These are phyloP conservation scores for Glaciozyma martinii DNA, from an alignment of 768 basidiomycete species.

Conservation along the genomic window DNA sequence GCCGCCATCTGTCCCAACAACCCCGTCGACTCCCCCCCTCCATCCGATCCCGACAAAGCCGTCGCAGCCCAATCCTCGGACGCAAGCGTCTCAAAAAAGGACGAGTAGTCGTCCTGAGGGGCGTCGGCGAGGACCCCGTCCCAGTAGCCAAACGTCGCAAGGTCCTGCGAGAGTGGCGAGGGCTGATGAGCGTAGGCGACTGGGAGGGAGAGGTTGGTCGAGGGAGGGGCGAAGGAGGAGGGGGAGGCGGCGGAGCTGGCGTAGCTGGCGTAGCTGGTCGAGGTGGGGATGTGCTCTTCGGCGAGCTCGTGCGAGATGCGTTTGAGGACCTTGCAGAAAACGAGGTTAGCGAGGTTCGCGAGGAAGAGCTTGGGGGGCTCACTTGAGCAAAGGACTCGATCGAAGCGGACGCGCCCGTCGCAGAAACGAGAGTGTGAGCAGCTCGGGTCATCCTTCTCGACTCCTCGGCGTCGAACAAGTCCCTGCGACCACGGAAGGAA, in stretches of 20 bases:
- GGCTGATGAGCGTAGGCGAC: background rate
- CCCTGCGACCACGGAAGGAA: too few relatives aligned
- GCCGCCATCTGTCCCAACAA: constrained; percentile 24
- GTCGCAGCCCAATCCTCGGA: constrained; percentile 17
- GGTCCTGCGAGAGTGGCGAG: background rate
- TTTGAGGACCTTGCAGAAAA: constrained; percentile 18
- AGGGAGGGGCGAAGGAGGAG: background rate
- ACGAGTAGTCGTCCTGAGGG: background rate
- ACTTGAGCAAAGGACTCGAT: constrained; percentile 27
- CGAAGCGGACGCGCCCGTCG: background rate
- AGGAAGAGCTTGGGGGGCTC: background rate
- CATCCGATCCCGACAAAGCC: background rate
- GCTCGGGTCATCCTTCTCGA: constrained; percentile 14
- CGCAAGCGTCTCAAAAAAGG: constrained; percentile 16
- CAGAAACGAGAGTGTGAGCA: constrained; percentile 10
- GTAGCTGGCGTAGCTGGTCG: background rate
- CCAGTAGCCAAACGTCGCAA: background rate
- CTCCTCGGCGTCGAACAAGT: constrained; percentile 17
- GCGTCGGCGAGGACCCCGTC: background rate
- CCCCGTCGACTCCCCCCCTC: background rate
- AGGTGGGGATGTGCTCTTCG: background rate
- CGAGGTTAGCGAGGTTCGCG: background rate
- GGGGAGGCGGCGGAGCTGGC: background rate
- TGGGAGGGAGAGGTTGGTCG: background rate
- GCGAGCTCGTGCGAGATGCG: constrained; percentile 19